A percentile compares a stretch with the other conserved stretches of the same genome.
Conservation (phyloP, 2,329 filamentous ascomycete genomes). For the Xylariales sp. region DNA sequence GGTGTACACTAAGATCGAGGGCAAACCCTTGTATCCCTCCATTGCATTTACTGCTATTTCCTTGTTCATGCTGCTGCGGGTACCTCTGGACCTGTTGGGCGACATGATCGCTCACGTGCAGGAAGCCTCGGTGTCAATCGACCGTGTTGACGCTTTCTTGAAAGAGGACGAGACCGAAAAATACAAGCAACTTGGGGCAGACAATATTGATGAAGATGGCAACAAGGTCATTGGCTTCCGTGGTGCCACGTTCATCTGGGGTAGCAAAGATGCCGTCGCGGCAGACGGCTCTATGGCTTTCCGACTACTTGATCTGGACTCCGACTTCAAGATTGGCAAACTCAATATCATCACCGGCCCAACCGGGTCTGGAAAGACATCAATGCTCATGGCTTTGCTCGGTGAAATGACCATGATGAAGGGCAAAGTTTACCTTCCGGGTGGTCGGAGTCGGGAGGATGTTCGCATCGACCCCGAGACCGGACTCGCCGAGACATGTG, state of each 20-base stretch:
- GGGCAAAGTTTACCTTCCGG: slow-evolving; percentile 79
- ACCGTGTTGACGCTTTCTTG: slow-evolving; percentile 92
- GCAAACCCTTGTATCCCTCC: slow-evolving; percentile 84
- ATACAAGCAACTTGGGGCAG: slow-evolving; percentile 73
- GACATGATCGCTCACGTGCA: slow-evolving; percentile 99
- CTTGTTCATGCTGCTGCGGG: slow-evolving; percentile 87
- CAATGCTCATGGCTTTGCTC: slow-evolving; percentile 88
- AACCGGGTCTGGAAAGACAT: slow-evolving; percentile 94
- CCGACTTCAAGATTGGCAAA: slow-evolving; percentile 79
- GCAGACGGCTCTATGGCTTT: slow-evolving; percentile 69
- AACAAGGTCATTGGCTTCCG: slow-evolving; percentile 78
- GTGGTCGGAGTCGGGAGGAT: slow-evolving; percentile 80
- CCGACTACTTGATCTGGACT: slow-evolving; percentile 74
- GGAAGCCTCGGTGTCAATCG: slow-evolving; percentile 93
- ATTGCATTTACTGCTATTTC: slow-evolving; percentile 95
- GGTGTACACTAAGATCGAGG: slow-evolving; percentile 84
- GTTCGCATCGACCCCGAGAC: slow-evolving; percentile 77
- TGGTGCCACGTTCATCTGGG: slow-evolving; percentile 85
- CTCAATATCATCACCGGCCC: slow-evolving; percentile 91
- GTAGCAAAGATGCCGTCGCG: slow-evolving; percentile 57
- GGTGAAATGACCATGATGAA: slow-evolving; percentile 90
- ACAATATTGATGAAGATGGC: slow-evolving; percentile 64
- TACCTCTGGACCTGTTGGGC: slow-evolving; percentile 90
- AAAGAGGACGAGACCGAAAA: slow-evolving; percentile 95
- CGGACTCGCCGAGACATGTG: slow-evolving; percentile 82